Evolutionary conservation across 2,329 filamentous ascomycete genomes (phyloP), one percentile per base, ranked within the genome.

Genomic region (Xylariales sp.): DNA sequence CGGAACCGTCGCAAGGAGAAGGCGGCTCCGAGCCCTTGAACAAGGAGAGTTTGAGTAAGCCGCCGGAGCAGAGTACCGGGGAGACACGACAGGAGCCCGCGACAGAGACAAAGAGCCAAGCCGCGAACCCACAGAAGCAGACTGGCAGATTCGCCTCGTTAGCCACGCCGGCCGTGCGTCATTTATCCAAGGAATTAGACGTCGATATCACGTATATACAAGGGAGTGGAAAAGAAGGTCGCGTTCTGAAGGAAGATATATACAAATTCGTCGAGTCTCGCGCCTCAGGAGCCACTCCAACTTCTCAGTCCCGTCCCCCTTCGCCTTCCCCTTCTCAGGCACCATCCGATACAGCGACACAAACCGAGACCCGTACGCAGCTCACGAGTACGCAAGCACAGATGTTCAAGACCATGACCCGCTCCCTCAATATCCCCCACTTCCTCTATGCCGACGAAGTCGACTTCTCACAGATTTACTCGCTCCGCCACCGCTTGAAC

Each of bases 381-480:
- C 71, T 98, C 46, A 87, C 87, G 10, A 83, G 82, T 27, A 85
- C 87, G 11, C 91, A 97, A 66, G 74, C 78, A 27, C 85, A 88
- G 59, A 98, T 98, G 93, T 97, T 95, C 80, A 96, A 94, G 69
- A 78, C 82, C 46, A 98, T 98, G 93, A 96, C 91, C 11, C 82
- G 82, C 44, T 96, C 91, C 3, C 76, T 98, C 48, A 79, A 67
- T 38, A 97, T 96, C 54, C 93, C 93, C 0, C 93, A 97, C 65
- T 96, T 98, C 66, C 79, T 97, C 46, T 98, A 95, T 68, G 85
- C 88, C 28, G 89, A 95, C 64, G 87, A 91, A 59, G 73, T 95
- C 37, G 86, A 94, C 66, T 84, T 96, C 61, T 83, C 85, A 31
- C 71, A 76, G 28, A 76, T 98, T 4, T 80, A 81, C 44, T 66